Conservation (phyloP, 2,329 filamentous ascomycete genomes). For the Mariannaea elegans region DNA sequence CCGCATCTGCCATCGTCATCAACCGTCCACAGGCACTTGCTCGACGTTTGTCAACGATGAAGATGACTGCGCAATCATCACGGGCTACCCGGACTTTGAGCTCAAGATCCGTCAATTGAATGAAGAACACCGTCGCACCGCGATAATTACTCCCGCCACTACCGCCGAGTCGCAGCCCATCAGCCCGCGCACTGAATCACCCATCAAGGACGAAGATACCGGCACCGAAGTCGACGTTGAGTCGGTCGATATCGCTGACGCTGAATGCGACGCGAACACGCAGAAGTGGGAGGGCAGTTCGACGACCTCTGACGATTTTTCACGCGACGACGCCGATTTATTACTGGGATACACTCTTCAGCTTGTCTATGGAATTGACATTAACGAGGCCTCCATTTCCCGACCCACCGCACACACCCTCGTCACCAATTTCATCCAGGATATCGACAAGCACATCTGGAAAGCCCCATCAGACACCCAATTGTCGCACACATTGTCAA, state of each 20-base stretch:
- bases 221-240: constrained; percentile 32
- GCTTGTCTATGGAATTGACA: constrained; percentile 49
- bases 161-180: constrained; percentile 12
- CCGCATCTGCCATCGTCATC: constrained; percentile 45
- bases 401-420: constrained; percentile 41
- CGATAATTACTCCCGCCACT: neutral
- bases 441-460: constrained; percentile 47
- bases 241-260: constrained; percentile 2
- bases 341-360: constrained; percentile 50
- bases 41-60: constrained; percentile 51
- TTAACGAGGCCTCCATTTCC: constrained; percentile 44
- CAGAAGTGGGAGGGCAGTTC: constrained; percentile 30
- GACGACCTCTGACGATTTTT: constrained; percentile 42
- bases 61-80: constrained; percentile 40
- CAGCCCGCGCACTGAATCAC: constrained; percentile 30
- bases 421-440: constrained; percentile 45
- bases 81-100: constrained; percentile 40
- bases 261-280: constrained; percentile 18
- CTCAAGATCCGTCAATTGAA: constrained; percentile 34
- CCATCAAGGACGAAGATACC: constrained; percentile 31
- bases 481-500: constrained; percentile 43
- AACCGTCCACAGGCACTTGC: constrained; percentile 47
- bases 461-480: constrained; percentile 42
- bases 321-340: constrained; percentile 45
- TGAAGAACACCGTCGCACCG: constrained; percentile 14